These are phyloP conservation scores for Triticum monococcum DNA, from an alignment of 176 grass and related monocot genomes.

Conservation along the genomic window DNA sequence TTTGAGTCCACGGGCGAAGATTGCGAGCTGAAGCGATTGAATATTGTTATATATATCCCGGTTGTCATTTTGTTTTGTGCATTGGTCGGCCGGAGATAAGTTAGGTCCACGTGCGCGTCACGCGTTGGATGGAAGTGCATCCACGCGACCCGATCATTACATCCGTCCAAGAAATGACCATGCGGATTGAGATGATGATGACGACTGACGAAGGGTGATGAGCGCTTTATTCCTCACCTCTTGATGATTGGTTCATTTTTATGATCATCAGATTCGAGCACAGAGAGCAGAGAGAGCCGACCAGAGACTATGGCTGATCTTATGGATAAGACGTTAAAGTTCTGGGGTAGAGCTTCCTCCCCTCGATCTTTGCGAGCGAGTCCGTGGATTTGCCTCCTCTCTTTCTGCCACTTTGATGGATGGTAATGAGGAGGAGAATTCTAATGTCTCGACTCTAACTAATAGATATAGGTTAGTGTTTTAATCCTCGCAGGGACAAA, in stretches of 20 bases:
- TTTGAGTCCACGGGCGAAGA: neutral
- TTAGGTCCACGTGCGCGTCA: constrained; percentile 3
- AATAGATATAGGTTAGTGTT: too few species aligned
- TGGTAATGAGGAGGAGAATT: too few species aligned
- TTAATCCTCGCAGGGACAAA: too few species aligned
- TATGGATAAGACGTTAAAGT: neutral
- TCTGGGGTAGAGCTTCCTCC: too few species aligned
- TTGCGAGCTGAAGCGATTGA: neutral
- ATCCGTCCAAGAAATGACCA: neutral
- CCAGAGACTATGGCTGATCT: neutral
- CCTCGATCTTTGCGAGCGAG: too few species aligned
- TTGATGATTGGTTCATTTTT: neutral
- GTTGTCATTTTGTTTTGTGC: neutral
- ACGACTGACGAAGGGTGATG: neutral
- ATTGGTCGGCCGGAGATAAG: neutral
- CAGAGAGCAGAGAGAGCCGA: neutral
- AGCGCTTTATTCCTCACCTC: neutral
- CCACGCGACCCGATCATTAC: neutral
- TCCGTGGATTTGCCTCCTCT: too few species aligned
- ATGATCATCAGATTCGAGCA: neutral
- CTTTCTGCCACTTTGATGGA: too few species aligned
- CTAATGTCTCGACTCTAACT: too few species aligned
- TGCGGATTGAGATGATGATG: neutral
- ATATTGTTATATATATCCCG: neutral
- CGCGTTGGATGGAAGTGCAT: neutral